Evolutionary conservation across 202 grass and related monocot genomes (phyloP).

Genomic region (Cymbopogon flexuosus): DNA sequence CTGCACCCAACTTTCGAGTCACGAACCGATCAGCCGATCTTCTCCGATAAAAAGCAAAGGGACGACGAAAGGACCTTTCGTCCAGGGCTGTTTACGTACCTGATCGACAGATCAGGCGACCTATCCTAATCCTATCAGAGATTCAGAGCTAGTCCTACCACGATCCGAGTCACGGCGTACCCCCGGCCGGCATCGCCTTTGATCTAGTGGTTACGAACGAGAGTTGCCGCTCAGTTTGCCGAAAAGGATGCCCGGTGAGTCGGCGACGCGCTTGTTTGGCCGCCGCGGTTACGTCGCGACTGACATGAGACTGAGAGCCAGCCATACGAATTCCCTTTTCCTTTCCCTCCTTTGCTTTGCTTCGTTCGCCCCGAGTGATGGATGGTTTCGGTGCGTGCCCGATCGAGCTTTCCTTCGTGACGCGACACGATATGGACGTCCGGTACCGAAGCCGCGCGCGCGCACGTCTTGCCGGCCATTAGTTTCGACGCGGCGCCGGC

Average conservation of each 20-base stretch:
- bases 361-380: background rate
- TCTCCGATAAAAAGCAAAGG: background rate
- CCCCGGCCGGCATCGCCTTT: background rate
- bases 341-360: background rate
- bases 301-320: background rate
- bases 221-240: background rate
- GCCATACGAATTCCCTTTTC: background rate
- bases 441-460: background rate
- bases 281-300: background rate
- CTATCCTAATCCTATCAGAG: no score
- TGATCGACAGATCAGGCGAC: slow-evolving; percentile 21
- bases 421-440: slow-evolving; percentile 5
- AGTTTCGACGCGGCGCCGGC: background rate
- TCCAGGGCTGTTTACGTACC: background rate
- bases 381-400: slow-evolving; percentile 5
- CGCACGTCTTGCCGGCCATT: no score
- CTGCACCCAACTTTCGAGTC: background rate
- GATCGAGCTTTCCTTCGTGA: slow-evolving; percentile 29
- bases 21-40: background rate
- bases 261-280: background rate
- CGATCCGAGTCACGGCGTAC: slow-evolving; percentile 19
- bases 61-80: background rate
- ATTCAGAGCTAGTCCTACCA: background rate
- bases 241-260: background rate
- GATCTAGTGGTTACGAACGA: background rate